A percentile compares a stretch with the other conserved stretches of the same genome.
Evolutionary conservation across 2,329 filamentous ascomycete genomes (phyloP).

Genomic region (Lojkania enalia): DNA sequence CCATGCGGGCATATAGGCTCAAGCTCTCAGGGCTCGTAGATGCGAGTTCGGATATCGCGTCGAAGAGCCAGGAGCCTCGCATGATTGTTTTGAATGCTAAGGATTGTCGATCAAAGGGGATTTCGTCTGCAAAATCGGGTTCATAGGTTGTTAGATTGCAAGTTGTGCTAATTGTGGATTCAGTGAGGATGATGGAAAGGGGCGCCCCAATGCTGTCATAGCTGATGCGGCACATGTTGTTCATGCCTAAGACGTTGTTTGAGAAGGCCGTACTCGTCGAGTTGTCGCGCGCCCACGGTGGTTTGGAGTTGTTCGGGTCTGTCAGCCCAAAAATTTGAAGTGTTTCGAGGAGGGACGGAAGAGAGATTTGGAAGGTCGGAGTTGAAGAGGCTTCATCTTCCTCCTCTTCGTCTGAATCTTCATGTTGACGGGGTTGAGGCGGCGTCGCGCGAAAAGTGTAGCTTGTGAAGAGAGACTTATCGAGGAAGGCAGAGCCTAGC

Average conservation of each 20-base stretch:
- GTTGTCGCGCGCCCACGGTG: conserved; percentile 46
- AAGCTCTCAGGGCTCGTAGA: conserved; percentile 73
- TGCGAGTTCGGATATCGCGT: conserved; percentile 69
- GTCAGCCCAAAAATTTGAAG: conserved; percentile 88
- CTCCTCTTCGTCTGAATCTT: conserved; percentile 37
- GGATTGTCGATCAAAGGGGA: conserved; percentile 81
- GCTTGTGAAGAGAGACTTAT: conserved; percentile 84
- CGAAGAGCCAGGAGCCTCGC: conserved; percentile 72
- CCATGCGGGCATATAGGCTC: conserved; percentile 55
- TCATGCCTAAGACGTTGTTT: conserved; percentile 78
- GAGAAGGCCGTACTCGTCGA: conserved; percentile 75
- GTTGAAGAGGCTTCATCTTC: conserved; percentile 50
- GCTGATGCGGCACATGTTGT: conserved; percentile 81
- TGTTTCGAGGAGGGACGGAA: conserved; percentile 86
- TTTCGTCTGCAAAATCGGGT: conserved; percentile 67
- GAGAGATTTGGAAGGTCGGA: conserved; percentile 82
- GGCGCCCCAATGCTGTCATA: conserved; percentile 76
- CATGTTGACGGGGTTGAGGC: conserved; percentile 43
- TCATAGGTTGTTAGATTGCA: conserved; percentile 90
- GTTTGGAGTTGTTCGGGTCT: conserved; percentile 45
- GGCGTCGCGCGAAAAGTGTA: conserved; percentile 68
- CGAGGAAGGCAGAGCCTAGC: conserved; percentile 76
- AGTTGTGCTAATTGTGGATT: conserved; percentile 71
- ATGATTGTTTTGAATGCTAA: conserved; percentile 94
- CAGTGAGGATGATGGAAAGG: conserved; percentile 82